phyloP scores from a whole-genome alignment of 2,329 filamentous ascomycete species.

The Chaetothyriales sp. region DNA sequence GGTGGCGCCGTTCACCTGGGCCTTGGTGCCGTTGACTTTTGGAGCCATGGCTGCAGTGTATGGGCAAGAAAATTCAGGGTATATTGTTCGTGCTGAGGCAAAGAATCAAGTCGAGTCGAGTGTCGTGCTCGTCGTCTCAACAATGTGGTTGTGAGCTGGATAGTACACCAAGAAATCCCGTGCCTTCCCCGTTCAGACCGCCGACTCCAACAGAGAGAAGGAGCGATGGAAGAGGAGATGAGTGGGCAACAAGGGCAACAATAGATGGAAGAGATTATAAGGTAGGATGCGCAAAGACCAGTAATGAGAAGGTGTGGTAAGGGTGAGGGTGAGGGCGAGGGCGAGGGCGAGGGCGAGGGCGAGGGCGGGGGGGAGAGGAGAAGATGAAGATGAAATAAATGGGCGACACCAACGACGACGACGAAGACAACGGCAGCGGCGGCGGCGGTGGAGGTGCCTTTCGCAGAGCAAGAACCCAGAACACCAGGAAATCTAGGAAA shows the following conservation, averaged over 20 bases:
- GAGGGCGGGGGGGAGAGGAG: background rate
- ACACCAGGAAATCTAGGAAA: background rate
- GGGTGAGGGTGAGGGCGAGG: too few relatives aligned
- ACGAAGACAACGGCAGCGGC: background rate
- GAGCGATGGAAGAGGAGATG: slow-evolving; percentile 7
- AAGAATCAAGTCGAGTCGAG: background rate
- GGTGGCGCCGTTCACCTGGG: slow-evolving; percentile 37
- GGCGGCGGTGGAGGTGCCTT: background rate
- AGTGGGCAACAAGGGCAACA: slow-evolving; percentile 4
- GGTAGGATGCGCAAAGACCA: slow-evolving; percentile 5
- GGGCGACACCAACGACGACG: background rate
- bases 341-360: background rate
- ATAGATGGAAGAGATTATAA: slow-evolving; percentile 3
- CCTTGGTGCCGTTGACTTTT: slow-evolving; percentile 23
- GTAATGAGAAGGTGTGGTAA: slow-evolving; percentile 5
- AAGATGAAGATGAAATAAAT: background rate
- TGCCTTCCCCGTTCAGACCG: background rate
- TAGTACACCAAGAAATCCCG: background rate
- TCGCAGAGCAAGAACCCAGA: background rate
- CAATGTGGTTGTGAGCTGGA: background rate
- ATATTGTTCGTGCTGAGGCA: slow-evolving; percentile 1
- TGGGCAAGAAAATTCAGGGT: slow-evolving; percentile 18
- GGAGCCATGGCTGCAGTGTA: slow-evolving; percentile 25
- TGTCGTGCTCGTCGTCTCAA: background rate
- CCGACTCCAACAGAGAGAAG: background rate